phyloP scores from a whole-genome alignment of 1,284 basidiomycete species.

The Chiua sp. region DNA sequence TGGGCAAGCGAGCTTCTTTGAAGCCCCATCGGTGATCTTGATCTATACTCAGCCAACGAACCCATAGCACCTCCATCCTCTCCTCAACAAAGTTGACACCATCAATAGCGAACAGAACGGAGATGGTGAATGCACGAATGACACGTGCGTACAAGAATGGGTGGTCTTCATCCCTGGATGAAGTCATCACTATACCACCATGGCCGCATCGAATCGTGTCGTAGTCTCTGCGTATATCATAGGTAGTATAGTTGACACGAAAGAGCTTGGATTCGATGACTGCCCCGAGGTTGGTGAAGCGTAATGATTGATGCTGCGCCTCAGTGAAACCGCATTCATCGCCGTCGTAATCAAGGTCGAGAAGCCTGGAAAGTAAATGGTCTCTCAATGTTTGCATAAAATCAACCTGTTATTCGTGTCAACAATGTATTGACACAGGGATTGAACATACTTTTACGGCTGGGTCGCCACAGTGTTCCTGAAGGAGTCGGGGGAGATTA shows the following conservation, averaged over 20 bases:
- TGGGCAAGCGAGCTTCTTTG: conserved; percentile 1
- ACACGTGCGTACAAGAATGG: conserved; percentile 20
- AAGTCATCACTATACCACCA: conserved; percentile 9
- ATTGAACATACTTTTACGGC: conserved; percentile 9
- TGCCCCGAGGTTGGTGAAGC: neutral
- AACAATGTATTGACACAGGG: too few species aligned
- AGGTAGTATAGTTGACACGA: conserved; percentile 10
- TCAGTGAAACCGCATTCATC: conserved; percentile 7
- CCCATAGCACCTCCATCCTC: conserved; percentile 14
- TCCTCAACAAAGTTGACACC: too few species aligned
- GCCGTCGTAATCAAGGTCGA: conserved; percentile 10
- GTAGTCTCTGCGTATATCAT: conserved; percentile 12
- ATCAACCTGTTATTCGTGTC: neutral
- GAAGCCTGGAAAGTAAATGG: conserved; percentile 19
- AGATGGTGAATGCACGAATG: conserved; percentile 1
- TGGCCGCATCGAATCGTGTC: conserved; percentile 18
- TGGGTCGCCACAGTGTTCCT: conserved; percentile 9
- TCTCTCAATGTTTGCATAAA: conserved; percentile 5
- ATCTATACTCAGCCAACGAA: conserved; percentile 20
- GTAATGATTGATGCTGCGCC: neutral
- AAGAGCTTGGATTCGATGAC: conserved; percentile 7
- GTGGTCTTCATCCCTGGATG: conserved; percentile 1
- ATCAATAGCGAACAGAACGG: neutral
- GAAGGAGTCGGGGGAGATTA: conserved; percentile 1
- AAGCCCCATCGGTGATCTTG: conserved; percentile 1